Conservation (phyloP, 352 stramenopile genomes). For the Phytophthora citricola region DNA sequence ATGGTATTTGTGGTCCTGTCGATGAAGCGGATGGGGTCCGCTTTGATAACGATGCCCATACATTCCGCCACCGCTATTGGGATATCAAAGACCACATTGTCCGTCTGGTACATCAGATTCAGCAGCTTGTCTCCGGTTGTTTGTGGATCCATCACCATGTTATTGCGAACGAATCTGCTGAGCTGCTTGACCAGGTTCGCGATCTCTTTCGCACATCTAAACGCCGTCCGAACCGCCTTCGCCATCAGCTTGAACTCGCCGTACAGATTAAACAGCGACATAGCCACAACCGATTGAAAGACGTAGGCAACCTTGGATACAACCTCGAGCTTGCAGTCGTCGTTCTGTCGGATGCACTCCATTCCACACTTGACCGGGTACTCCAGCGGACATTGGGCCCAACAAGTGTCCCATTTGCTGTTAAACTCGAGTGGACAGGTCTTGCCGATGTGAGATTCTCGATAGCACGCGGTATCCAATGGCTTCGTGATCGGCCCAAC, state of each 20-base stretch:
- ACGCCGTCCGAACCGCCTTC: constrained; percentile 8
- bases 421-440: constrained; percentile 31
- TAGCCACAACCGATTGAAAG: constrained; percentile 32
- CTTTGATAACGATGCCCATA: constrained; percentile 21
- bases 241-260: constrained; percentile 23
- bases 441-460: constrained; percentile 31
- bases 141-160: constrained; percentile 26
- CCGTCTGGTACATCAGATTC: constrained; percentile 38
- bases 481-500: constrained; percentile 13
- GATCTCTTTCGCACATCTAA: constrained; percentile 38
- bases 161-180: constrained; percentile 26
- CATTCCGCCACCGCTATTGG: constrained; percentile 43
- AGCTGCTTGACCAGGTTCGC: constrained; percentile 34
- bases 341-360: constrained; percentile 53
- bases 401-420: constrained; percentile 48
- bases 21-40: constrained; percentile 1
- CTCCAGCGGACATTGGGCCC: constrained; percentile 49
- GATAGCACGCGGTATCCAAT: constrained; percentile 37
- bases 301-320: constrained; percentile 39
- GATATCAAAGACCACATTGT: constrained; percentile 45
- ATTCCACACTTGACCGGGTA: constrained; percentile 55
- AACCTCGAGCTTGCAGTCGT: constrained; percentile 41
- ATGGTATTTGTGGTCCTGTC: constrained; percentile 32
- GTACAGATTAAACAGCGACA: constrained; percentile 39
- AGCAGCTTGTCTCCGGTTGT: constrained; percentile 37